A percentile compares a stretch with the other conserved stretches of the same genome.
phyloP scores from a whole-genome alignment of 805 yeast genomes.

The Candida tibetensis region DNA sequence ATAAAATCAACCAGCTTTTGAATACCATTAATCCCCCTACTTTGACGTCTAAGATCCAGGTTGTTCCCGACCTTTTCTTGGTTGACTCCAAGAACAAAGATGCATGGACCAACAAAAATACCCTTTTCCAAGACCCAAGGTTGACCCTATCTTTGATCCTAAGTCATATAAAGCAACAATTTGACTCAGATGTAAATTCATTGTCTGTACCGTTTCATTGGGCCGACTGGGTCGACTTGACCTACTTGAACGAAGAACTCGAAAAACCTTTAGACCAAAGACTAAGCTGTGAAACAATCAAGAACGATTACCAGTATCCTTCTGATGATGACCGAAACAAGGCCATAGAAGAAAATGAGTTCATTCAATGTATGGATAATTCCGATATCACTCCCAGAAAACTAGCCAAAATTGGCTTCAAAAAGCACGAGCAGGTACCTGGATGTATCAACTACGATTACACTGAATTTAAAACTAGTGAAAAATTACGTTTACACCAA shows the following conservation, averaged over 20 bases:
- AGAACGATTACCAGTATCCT: conserved; percentile 7
- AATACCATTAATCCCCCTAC: neutral
- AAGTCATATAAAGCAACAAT: conserved; percentile 5
- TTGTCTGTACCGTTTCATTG: conserved; percentile 21
- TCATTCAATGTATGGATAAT: conserved; percentile 17
- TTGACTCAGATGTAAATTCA: neutral
- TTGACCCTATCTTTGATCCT: conserved; percentile 17
- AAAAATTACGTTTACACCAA: conserved; percentile 15
- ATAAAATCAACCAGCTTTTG: neutral
- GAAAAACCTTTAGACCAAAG: conserved; percentile 2
- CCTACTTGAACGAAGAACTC: conserved; percentile 9
- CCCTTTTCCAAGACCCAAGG: conserved; percentile 20
- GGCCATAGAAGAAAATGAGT: neutral
- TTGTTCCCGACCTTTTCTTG: neutral
- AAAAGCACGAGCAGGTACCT: conserved; percentile 25
- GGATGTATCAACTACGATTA: conserved; percentile 24
- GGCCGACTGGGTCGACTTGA: conserved; percentile 26
- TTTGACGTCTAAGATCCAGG: neutral
- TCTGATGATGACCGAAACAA: conserved; percentile 2
- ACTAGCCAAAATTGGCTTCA: conserved; percentile 20
- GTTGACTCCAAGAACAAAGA: conserved; percentile 5
- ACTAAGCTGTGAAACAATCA: conserved; percentile 13
- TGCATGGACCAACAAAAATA: conserved; percentile 20
- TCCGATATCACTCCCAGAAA: conserved; percentile 16
- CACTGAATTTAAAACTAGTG: conserved; percentile 20